phyloP scores from a whole-genome alignment of 352 stramenopile species.

The Phytophthora melonis region DNA sequence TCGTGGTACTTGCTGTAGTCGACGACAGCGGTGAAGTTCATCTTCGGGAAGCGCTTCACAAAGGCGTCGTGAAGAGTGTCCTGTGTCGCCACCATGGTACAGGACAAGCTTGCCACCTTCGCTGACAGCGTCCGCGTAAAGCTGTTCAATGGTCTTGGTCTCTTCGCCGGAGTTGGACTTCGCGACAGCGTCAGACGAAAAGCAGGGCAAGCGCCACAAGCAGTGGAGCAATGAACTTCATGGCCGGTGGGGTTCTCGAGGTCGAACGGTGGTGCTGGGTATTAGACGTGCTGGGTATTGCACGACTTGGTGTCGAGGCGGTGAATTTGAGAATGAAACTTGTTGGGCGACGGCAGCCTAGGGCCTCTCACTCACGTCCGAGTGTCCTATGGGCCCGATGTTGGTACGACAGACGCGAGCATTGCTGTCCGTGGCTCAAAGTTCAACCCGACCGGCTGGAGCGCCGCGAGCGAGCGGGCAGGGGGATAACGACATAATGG shows the following conservation, averaged over 20 bases:
- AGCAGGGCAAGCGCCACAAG: slow-evolving; percentile 5
- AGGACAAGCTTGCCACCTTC: slow-evolving; percentile 59
- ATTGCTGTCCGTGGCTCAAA: not conserved
- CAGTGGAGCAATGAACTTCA: slow-evolving; percentile 17
- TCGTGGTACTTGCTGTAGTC: slow-evolving; percentile 69
- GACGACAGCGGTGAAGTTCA: slow-evolving; percentile 60
- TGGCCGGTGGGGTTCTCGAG: not conserved
- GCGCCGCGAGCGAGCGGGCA: not conserved
- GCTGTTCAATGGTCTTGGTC: slow-evolving; percentile 48
- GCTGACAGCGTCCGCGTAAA: slow-evolving; percentile 52
- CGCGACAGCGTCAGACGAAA: not conserved
- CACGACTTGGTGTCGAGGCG: slow-evolving; percentile 4
- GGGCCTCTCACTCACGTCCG: too few relatives aligned
- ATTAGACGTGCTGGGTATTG: not conserved
- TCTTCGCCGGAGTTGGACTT: slow-evolving; percentile 33
- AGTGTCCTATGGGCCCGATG: too few relatives aligned
- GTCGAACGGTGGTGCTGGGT: not conserved
- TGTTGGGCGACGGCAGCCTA: not conserved
- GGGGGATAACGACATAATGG: not conserved
- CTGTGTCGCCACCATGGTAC: slow-evolving; percentile 49
- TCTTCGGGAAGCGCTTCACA: slow-evolving; percentile 41
- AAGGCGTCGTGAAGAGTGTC: slow-evolving; percentile 26
- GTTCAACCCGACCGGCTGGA: not conserved
- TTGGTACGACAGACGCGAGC: not conserved
- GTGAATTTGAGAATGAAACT: slow-evolving; percentile 22